Evolutionary conservation across 2,329 filamentous ascomycete genomes (phyloP).

Genomic region (Fusarium sp.): DNA sequence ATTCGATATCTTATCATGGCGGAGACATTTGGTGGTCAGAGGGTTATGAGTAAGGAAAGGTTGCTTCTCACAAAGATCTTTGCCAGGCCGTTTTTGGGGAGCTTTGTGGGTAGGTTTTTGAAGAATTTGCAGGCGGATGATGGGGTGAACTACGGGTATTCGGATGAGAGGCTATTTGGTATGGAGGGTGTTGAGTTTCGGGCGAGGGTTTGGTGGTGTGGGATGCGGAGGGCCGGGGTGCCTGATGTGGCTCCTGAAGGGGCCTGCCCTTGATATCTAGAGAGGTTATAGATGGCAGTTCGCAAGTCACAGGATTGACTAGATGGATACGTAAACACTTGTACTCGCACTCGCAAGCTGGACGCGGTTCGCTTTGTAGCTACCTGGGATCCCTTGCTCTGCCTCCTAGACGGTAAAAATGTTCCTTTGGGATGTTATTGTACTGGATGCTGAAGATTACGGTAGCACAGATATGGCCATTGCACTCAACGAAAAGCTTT

Average conservation of each 20-base stretch:
- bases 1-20: slow-evolving; percentile 22
- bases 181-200: slow-evolving; percentile 20
- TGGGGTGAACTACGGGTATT: slow-evolving; percentile 14
- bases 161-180: background rate
- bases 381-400: too few species aligned
- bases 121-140: slow-evolving; percentile 17
- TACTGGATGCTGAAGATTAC: too few species aligned
- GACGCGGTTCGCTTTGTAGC: too few species aligned
- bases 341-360: too few species aligned
- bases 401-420: too few species aligned
- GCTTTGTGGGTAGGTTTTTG: slow-evolving; percentile 16
- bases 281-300: too few species aligned
- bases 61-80: slow-evolving; percentile 3
- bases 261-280: background rate
- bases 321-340: too few species aligned
- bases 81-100: slow-evolving; percentile 1
- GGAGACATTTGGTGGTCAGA: background rate
- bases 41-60: background rate
- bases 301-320: too few species aligned
- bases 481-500: too few species aligned
- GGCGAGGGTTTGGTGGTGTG: slow-evolving; percentile 31
- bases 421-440: too few species aligned
- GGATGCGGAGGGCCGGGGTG: background rate
- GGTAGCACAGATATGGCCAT: too few species aligned
- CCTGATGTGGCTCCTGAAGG: background rate